These are phyloP conservation scores for Lachancea nothofagi DNA, from an alignment of 805 yeast species.

Conservation along the genomic window DNA sequence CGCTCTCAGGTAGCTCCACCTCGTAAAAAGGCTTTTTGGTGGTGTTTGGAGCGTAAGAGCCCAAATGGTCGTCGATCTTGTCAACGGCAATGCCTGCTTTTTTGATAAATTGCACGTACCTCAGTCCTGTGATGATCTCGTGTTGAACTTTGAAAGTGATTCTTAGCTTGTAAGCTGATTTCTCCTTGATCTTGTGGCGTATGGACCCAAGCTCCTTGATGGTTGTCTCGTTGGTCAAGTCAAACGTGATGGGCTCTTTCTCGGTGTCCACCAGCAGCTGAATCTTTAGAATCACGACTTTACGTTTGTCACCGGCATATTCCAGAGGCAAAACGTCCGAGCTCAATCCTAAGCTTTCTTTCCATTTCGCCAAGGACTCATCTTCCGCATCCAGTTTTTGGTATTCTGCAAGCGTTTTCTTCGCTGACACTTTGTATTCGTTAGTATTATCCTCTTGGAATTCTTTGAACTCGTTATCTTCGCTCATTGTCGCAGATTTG, in stretches of 20 bases:
- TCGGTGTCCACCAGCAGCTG: conserved; percentile 64
- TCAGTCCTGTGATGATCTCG: conserved; percentile 85
- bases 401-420: conserved; percentile 82
- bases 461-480: conserved; percentile 34
- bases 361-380: conserved; percentile 88
- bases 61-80: conserved; percentile 80
- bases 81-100: conserved; percentile 86
- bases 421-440: conserved; percentile 36
- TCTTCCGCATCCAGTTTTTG: conserved; percentile 81
- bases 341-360: conserved; percentile 73
- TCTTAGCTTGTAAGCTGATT: conserved; percentile 62
- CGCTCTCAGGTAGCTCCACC: conserved; percentile 57
- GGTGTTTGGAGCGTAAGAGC: conserved; percentile 88
- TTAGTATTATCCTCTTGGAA: conserved; percentile 29
- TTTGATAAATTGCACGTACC: conserved; percentile 77
- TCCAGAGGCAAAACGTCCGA: conserved; percentile 59
- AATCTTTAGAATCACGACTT: conserved; percentile 76
- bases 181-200: conserved; percentile 73
- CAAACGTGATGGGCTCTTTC: conserved; percentile 56
- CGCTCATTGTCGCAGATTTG: conserved; percentile 19
- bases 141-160: conserved; percentile 82
- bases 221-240: conserved; percentile 57
- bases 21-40: conserved; percentile 72
- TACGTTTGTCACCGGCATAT: conserved; percentile 60
- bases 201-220: conserved; percentile 54